Conservation (phyloP, 192 early-diverging fungal species). For the Podila epigama region DNA sequence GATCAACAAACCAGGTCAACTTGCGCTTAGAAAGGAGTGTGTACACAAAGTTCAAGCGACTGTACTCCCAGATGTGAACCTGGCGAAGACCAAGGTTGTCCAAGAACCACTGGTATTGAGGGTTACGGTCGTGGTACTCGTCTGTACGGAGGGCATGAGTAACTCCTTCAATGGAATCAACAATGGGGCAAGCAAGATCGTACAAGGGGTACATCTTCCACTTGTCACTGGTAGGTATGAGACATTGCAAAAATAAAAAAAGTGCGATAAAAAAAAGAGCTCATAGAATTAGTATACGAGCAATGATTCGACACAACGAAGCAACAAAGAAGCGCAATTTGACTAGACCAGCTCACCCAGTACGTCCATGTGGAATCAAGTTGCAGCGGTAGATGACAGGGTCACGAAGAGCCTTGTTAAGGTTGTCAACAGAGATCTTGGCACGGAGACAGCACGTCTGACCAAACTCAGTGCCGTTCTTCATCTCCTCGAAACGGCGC, state of each 20-base stretch:
- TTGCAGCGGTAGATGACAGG: slow-evolving; percentile 98
- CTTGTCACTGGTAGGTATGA: slow-evolving; percentile 48
- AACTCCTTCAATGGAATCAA: slow-evolving; percentile 96
- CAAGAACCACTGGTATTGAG: slow-evolving; percentile 97
- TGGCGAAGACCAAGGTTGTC: slow-evolving; percentile 83
- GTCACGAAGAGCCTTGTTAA: slow-evolving; percentile 95
- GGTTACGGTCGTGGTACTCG: slow-evolving; percentile 98
- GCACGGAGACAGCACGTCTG: slow-evolving; percentile 88
- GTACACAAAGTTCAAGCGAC: slow-evolving; percentile 96
- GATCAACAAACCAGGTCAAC: slow-evolving; percentile 94
- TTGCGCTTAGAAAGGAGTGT: slow-evolving; percentile 99
- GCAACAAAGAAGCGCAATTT: neutral
- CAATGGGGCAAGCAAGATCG: slow-evolving; percentile 98
- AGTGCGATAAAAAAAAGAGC: neutral
- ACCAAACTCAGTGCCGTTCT: slow-evolving; percentile 81
- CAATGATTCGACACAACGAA: neutral
- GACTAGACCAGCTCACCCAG: slow-evolving; percentile 61
- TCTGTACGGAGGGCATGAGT: slow-evolving; percentile 97
- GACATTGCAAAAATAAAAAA: neutral
- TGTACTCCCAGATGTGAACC: slow-evolving; percentile 93
- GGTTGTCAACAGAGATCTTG: slow-evolving; percentile 90
- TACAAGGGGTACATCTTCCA: slow-evolving; percentile 99
- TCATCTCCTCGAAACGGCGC: slow-evolving; percentile 92
- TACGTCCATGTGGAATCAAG: slow-evolving; percentile 86
- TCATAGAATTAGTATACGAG: neutral